Base-by-base conservation (phyloP, 805 yeast genomes). In the Metschnikowia borealis region DNA sequence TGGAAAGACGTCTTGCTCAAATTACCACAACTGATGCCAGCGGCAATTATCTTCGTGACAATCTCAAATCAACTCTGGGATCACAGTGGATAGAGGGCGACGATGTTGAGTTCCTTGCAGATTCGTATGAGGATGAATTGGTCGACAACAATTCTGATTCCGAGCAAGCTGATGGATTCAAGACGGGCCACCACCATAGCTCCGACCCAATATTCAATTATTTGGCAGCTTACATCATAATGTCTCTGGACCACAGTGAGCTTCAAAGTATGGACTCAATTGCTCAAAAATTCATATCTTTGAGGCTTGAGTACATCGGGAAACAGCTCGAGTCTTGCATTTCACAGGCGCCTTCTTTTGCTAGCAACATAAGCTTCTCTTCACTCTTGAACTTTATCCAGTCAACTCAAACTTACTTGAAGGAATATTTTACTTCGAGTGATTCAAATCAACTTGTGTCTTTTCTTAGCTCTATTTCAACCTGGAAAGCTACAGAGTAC, bases 331-430 rank as follows among this genome's bases (percentile, higher is more conserved):
- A 17, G 3, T 10, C 18, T 23, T 38, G 43, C 14, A 14, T 47
- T 33, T 21, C 29, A 3, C 31, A 15, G 20, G 34, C 35, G n/a
- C 32, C 44, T 5, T 17, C 29, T 5, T 14, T 26, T 17, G 20
- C 52, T 1, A 31, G 43, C 38, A 51, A 59, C 32, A 49, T 69
- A 17, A 61, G 68, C 48, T 68, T 68, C 50, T 60, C 60, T 32
- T 57, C 56, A 21, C 50, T 71, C 6, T 61, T 70, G 48, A 66
- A 62, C 51, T 72, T 54, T 43, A 51, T 69, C 31, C 76, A 73
- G 54, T 65, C 64, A 33, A 70, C 78, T 0, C 63, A 62, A 49
- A 60, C 55, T 3, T 64, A 65, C 44, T 54, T 64, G 3, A 47
- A 52, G 1, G 49, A 51, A n/a, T 67, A 59, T 47, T 71, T 70